Evolutionary conservation across 441 rosid species (phyloP).

Genomic region (Manihot esculenta): DNA sequence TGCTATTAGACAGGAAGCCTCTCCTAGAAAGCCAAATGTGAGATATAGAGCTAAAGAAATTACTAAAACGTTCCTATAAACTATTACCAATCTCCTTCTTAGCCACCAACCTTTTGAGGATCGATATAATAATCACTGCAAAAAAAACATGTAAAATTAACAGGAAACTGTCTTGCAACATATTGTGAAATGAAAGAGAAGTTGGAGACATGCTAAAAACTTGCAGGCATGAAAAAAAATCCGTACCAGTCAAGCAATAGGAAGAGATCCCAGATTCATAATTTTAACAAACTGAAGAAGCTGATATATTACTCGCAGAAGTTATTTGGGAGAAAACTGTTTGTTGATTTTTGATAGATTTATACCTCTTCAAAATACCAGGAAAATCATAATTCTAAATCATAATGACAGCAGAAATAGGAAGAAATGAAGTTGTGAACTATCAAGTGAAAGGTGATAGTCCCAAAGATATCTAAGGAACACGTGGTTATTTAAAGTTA

Average conservation of each 20-base stretch:
- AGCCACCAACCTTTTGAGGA: constrained; percentile 5
- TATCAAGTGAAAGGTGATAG: neutral
- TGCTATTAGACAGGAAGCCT: neutral
- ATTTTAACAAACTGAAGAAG: neutral
- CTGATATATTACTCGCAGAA: neutral
- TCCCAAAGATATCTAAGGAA: neutral
- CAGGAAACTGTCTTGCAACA: neutral
- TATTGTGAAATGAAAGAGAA: neutral
- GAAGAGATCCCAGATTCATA: constrained; percentile 5
- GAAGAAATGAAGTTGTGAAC: neutral
- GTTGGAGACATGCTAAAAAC: neutral
- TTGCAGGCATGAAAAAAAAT: neutral
- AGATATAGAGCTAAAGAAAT: constrained; percentile 11
- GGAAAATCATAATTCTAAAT: neutral
- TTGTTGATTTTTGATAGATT: neutral
- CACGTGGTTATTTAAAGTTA: too few species aligned
- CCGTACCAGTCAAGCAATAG: neutral
- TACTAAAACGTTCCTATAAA: neutral
- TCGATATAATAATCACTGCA: neutral
- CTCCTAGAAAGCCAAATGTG: constrained; percentile 16
- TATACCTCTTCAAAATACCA: constrained; percentile 2
- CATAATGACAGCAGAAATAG: neutral
- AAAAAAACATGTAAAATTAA: neutral
- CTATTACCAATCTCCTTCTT: neutral
- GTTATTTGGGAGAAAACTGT: neutral